Conservation (phyloP, 2,329 filamentous ascomycete species). For the Neurospora sp. region DNA sequence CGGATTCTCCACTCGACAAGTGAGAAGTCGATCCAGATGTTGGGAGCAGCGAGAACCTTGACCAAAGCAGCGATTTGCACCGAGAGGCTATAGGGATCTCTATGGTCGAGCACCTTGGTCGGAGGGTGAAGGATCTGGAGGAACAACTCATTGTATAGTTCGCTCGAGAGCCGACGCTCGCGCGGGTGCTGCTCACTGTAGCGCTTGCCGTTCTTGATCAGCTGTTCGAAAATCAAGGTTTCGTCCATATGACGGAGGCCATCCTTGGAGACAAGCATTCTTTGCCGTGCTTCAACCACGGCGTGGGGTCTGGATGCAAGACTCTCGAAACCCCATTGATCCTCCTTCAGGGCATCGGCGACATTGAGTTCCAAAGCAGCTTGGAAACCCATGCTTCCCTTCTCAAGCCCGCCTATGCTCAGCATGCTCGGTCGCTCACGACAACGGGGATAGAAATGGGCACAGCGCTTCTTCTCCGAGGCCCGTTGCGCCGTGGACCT, state of each 20-base stretch:
- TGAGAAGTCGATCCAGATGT: conserved; percentile 67
- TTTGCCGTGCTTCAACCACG: conserved; percentile 48
- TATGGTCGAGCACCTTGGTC: conserved; percentile 43
- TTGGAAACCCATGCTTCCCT: conserved; percentile 59
- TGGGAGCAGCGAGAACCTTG: conserved; percentile 52
- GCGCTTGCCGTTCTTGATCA: conserved; percentile 44
- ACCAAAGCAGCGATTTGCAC: conserved; percentile 62
- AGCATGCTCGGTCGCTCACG: conserved; percentile 61
- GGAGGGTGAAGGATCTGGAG: conserved; percentile 48
- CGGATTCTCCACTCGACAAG: conserved; percentile 66
- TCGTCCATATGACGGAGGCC: conserved; percentile 48
- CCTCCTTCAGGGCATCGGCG: conserved; percentile 53
- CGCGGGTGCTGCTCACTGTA: conserved; percentile 44
- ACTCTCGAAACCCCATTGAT: conserved; percentile 49
- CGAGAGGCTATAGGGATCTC: conserved; percentile 51
- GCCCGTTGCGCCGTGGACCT: conserved; percentile 33
- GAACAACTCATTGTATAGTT: conserved; percentile 55
- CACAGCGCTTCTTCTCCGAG: conserved; percentile 34
- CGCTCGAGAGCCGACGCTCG: conserved; percentile 38
- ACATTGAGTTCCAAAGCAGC: conserved; percentile 57
- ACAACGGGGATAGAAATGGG: conserved; percentile 49
- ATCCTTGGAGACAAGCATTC: conserved; percentile 42
- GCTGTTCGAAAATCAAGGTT: conserved; percentile 45
- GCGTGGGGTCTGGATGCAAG: conserved; percentile 43
- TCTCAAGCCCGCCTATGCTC: conserved; percentile 60